These are phyloP conservation scores for Boletellus emodensis DNA, from an alignment of 768 basidiomycete genomes.

Conservation along the genomic window DNA sequence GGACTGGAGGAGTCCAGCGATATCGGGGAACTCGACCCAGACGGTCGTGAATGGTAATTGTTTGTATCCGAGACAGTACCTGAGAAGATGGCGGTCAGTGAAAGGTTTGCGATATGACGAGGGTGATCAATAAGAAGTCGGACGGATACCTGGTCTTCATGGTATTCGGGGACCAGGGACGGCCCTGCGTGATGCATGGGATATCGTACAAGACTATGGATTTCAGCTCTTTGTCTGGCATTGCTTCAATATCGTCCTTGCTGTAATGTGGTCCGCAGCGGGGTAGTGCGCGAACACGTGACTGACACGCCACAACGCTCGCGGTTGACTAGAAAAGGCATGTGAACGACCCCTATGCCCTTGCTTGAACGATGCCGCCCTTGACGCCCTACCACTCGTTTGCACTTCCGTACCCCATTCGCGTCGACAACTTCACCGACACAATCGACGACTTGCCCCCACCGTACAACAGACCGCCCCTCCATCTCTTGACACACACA, in stretches of 20 bases:
- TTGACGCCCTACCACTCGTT: constrained; percentile 78
- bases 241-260: background rate
- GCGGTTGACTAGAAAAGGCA: background rate
- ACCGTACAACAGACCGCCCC: constrained; percentile 34
- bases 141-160: constrained; percentile 31
- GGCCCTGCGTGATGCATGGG: constrained; percentile 22
- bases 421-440: constrained; percentile 77
- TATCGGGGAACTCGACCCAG: constrained; percentile 50
- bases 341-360: constrained; percentile 13
- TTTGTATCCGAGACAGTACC: constrained; percentile 26
- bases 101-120: background rate
- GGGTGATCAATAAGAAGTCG: background rate
- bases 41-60: background rate
- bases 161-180: constrained; percentile 37
- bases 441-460: constrained; percentile 33
- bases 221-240: background rate
- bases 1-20: constrained; percentile 30
- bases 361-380: constrained; percentile 50
- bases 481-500: constrained; percentile 85
- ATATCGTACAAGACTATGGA: constrained; percentile 37
- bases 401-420: constrained; percentile 74
- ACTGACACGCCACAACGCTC: background rate
- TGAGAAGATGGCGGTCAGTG: constrained; percentile 27
- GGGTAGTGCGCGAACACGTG: background rate
- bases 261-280: background rate